Evolutionary conservation across 2,329 filamentous ascomycete genomes (phyloP), one percentile per base, ranked within the genome.

Genomic region (Ophiostoma sp.): DNA sequence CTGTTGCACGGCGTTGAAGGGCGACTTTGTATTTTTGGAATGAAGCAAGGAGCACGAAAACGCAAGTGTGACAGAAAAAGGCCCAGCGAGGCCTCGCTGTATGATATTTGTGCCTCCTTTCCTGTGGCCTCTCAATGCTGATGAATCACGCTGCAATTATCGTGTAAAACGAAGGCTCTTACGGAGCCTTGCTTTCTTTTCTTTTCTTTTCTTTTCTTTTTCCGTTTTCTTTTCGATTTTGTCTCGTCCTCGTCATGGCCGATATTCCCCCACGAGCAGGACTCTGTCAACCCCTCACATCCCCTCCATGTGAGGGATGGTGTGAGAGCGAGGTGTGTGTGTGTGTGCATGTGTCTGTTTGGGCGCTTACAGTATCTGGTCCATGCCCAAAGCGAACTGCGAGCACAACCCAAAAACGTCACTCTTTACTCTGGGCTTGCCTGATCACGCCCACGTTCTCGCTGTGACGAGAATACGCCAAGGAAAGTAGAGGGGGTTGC

Each of bases 361-460:
- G 68, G 69, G 69, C 69, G 69, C 69, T 70, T 70, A 70, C 69
- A 70, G 69, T 52, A 22, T 59, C 69, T 69, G 66, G 12, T n/a
- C 64, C 45, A 69, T 69, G 50, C 48, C 68, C 68, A 57, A 19
- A 57, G 48, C 48, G 17, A 25, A 3, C 22, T 5, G 22, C 25
- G n/a, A 63, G 9, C 19, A 28, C 61, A 22, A 55, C 42, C 42
- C 12, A 25, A 28, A 63, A 64, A 17, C n/a, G 36, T 22, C 57
- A 36, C 31, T 22, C 12, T 61, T 61, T n/a, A 9, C 42, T 1
- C 42, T 48, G 22, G 50, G 31, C 57, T 61, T 36, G 57, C 31
- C 31, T 36, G 57, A 61, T 61, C 59, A 42, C n/a, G 36, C n/a
- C 19, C 59, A 15, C 31, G 25, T 57, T 59, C 57, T 36, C 28